Conservation (phyloP, 106 monocot species). For the Dendrobium huoshanense region DNA sequence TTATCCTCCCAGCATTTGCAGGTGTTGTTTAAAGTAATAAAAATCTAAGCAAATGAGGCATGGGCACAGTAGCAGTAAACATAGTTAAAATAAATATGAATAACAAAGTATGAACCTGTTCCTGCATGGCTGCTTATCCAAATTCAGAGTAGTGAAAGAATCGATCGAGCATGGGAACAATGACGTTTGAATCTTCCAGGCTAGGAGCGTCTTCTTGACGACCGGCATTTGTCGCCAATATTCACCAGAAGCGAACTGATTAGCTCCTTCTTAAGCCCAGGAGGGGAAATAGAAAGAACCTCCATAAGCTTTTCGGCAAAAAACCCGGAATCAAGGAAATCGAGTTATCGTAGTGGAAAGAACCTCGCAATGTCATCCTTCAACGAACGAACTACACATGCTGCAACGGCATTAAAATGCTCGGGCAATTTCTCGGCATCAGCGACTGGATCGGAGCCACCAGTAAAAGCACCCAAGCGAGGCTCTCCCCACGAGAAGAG, state of each 20-base stretch:
- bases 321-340: conserved; percentile 61
- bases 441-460: conserved; percentile 61
- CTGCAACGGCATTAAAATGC: conserved; percentile 43
- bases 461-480: conserved; percentile 57
- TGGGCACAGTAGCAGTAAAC: conserved; percentile 17
- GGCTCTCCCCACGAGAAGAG: conserved; percentile 26
- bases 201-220: conserved; percentile 49
- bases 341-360: conserved; percentile 86
- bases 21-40: conserved; percentile 65
- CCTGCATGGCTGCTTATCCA: conserved; percentile 67
- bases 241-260: conserved; percentile 84
- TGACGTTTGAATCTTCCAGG: conserved; percentile 73
- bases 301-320: conserved; percentile 77
- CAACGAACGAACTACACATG: conserved; percentile 14
- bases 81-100: neutral
- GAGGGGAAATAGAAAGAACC: conserved; percentile 63
- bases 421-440: conserved; percentile 82
- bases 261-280: conserved; percentile 77
- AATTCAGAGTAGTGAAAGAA: conserved; percentile 68
- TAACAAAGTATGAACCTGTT: conserved; percentile 39
- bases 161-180: conserved; percentile 81
- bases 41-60: conserved; percentile 83
- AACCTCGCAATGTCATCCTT: conserved; percentile 64
- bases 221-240: conserved; percentile 43
- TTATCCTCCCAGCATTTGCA: conserved; percentile 64